Conservation (phyloP, 163 green algal genomes). For the Scenedesmus sp. region DNA sequence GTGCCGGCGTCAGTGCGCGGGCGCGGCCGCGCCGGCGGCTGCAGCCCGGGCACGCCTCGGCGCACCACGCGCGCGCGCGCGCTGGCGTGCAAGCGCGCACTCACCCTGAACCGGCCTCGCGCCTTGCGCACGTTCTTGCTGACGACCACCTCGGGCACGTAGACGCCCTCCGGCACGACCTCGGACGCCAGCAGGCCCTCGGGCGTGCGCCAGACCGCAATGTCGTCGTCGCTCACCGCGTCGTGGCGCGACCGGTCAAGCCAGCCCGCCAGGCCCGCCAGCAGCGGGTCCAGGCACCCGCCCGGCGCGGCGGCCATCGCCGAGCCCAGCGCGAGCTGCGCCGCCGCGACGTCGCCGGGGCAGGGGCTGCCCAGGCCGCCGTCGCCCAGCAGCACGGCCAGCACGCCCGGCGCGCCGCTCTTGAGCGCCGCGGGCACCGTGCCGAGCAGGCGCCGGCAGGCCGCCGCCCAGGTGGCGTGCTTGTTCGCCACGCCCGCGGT, state of each 20-base stretch:
- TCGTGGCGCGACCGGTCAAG: constrained; percentile 68
- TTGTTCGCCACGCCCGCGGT: constrained; percentile 32
- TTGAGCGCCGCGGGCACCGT: not conserved
- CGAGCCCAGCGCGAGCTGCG: constrained; percentile 57
- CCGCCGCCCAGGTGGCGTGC: constrained; percentile 9
- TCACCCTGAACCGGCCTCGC: constrained; percentile 56
- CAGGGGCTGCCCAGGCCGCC: constrained; percentile 41
- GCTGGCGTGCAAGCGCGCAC: not conserved
- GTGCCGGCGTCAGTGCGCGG: not conserved
- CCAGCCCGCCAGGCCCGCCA: constrained; percentile 55
- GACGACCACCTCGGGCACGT: constrained; percentile 58
- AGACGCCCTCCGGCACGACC: constrained; percentile 56
- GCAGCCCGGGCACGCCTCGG: not conserved
- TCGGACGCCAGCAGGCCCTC: constrained; percentile 62
- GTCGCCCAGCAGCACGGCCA: constrained; percentile 36
- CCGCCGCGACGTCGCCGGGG: constrained; percentile 50
- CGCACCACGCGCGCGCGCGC: not conserved
- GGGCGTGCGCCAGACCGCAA: constrained; percentile 67
- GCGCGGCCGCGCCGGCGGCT: not conserved
- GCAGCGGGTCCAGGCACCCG: constrained; percentile 52
- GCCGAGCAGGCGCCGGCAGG: not conserved
- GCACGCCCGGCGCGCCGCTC: not conserved
- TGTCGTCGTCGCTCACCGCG: constrained; percentile 56
- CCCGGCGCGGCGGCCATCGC: constrained; percentile 54
- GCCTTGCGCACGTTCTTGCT: constrained; percentile 73